A percentile compares a stretch with the other conserved stretches of the same genome.
Evolutionary conservation across 2,329 filamentous ascomycete species (phyloP).

Genomic region (Beauveria sp.): DNA sequence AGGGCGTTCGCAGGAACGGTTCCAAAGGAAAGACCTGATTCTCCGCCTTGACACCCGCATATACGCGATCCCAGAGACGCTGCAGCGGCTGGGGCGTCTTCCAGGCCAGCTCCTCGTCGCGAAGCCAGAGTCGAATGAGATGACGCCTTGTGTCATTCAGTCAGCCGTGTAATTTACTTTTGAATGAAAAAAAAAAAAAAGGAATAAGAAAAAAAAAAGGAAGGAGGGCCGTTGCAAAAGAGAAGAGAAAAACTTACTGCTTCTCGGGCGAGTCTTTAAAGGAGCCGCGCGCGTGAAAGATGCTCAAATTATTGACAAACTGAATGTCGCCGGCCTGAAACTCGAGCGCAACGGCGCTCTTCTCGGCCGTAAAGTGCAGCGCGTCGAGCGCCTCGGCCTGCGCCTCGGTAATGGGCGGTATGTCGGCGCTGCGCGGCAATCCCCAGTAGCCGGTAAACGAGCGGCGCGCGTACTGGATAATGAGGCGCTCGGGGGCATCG

Average conservation of each 20-base stretch:
- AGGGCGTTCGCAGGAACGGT: slow-evolving; percentile 22
- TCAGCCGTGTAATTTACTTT: background rate
- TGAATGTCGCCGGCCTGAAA: slow-evolving; percentile 46
- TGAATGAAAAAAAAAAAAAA: too few relatives aligned
- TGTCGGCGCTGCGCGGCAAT: slow-evolving; percentile 41
- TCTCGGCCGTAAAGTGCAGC: slow-evolving; percentile 41
- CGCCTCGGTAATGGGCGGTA: slow-evolving; percentile 48
- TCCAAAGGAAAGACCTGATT: slow-evolving; percentile 49
- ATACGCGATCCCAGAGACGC: slow-evolving; percentile 45
- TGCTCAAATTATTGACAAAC: slow-evolving; percentile 46
- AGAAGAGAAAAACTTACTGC: slow-evolving; percentile 26
- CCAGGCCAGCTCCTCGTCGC: slow-evolving; percentile 42
- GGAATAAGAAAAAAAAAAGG: too few relatives aligned
- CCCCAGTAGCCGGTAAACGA: slow-evolving; percentile 50
- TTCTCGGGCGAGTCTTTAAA: slow-evolving; percentile 38
- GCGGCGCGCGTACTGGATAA: slow-evolving; percentile 54
- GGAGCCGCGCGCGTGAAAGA: slow-evolving; percentile 45
- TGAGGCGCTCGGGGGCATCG: slow-evolving; percentile 40
- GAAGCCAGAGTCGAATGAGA: slow-evolving; percentile 41
- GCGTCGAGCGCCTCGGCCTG: slow-evolving; percentile 46
- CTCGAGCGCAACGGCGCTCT: slow-evolving; percentile 34
- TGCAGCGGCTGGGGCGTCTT: slow-evolving; percentile 35
- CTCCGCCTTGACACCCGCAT: slow-evolving; percentile 42
- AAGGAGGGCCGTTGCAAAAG: too few relatives aligned
- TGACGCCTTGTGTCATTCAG: slow-evolving; percentile 28